A percentile compares a stretch with the other conserved stretches of the same genome.
Evolutionary conservation across 192 early-diverging fungal genomes (phyloP).

Genomic region (Paraglomus brasilianum): DNA sequence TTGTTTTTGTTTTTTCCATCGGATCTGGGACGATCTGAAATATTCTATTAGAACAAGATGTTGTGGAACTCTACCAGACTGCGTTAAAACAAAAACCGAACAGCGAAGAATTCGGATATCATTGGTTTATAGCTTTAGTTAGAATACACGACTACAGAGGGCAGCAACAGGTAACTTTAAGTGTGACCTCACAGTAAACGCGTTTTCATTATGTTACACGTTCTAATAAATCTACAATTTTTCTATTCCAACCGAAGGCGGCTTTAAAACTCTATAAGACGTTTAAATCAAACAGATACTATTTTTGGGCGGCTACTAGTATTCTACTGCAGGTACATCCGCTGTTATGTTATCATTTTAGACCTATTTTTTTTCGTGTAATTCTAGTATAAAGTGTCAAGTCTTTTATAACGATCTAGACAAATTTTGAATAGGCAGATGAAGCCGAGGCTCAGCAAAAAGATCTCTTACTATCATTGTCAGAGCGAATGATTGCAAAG

Average conservation of each 20-base stretch:
- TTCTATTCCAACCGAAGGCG: constrained; percentile 44
- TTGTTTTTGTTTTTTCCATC: neutral
- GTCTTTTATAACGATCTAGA: neutral
- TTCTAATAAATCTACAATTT: neutral
- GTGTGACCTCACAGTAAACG: neutral
- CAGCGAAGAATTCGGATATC: constrained; percentile 70
- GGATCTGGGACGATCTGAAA: neutral
- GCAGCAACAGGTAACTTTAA: constrained; percentile 56
- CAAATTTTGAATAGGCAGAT: constrained; percentile 40
- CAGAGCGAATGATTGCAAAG: constrained; percentile 84
- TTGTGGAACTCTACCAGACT: constrained; percentile 71
- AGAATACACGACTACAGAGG: constrained; percentile 64
- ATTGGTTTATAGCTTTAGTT: constrained; percentile 83
- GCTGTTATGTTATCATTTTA: neutral
- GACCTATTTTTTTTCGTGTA: neutral
- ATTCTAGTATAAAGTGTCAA: neutral
- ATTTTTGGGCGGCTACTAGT: constrained; percentile 85
- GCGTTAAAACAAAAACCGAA: constrained; percentile 58
- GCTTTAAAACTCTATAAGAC: constrained; percentile 80
- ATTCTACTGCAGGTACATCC: constrained; percentile 69
- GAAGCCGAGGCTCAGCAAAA: constrained; percentile 35
- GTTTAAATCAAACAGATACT: constrained; percentile 75
- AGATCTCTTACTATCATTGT: constrained; percentile 62
- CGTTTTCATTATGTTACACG: neutral
- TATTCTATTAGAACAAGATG: constrained; percentile 56